Percentiles rank a stretch among this genome's conserved stretches.
Conservation (phyloP, 139 green algal genomes). For the Volvox africanus region DNA sequence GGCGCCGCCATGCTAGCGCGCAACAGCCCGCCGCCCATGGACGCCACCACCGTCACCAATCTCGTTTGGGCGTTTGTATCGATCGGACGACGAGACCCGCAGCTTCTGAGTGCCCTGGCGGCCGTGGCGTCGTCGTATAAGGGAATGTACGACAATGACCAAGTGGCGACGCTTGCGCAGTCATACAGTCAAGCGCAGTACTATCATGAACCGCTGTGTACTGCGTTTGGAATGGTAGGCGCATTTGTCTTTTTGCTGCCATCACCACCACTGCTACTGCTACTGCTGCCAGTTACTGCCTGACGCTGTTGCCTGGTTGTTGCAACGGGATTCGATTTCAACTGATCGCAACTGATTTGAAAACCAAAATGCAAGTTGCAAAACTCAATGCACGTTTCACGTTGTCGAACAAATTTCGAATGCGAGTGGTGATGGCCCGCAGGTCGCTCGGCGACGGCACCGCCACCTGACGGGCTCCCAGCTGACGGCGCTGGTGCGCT, state of each 20-base stretch:
- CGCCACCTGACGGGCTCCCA: constrained; percentile 11
- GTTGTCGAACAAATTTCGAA: no score
- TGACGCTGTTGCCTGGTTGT: no score
- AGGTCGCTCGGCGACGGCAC: constrained; percentile 18
- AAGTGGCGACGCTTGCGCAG: not conserved
- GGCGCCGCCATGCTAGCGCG: not conserved
- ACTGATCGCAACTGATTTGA: no score
- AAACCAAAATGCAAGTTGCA: no score
- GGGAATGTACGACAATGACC: constrained; percentile 2
- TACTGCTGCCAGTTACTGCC: not conserved
- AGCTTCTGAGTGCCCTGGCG: constrained; percentile 26
- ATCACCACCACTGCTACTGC: not conserved
- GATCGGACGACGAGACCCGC: not conserved
- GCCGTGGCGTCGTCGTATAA: constrained; percentile 15
- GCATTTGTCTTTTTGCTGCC: not conserved
- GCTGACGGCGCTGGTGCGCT: constrained; percentile 22
- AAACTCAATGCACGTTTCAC: no score
- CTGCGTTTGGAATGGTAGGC: not conserved
- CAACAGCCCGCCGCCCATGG: not conserved
- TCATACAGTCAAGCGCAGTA: constrained; percentile 3
- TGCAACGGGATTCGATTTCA: no score
- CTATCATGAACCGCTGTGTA: constrained; percentile 11
- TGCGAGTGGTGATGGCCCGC: not conserved
- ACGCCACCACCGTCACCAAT: constrained; percentile 1
- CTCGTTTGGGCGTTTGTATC: constrained; percentile 6